A percentile compares a stretch with the other conserved stretches of the same genome.
Conservation (phyloP, 805 yeast genomes). For the Candida arabinofermentans region DNA sequence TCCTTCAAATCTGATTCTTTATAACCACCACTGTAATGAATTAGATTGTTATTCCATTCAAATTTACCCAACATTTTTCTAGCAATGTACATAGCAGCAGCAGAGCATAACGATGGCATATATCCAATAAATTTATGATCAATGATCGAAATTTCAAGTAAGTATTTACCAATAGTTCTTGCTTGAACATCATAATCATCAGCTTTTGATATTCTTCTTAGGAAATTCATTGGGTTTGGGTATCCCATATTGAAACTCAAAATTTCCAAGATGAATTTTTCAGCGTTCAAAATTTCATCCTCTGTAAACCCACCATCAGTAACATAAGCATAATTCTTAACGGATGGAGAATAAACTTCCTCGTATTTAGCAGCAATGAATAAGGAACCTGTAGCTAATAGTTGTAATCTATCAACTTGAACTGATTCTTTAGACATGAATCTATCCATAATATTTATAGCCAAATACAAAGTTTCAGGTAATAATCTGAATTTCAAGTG, state of each 20-base stretch:
- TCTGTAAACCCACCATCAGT: slow-evolving; percentile 83
- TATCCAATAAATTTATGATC: slow-evolving; percentile 71
- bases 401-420: slow-evolving; percentile 74
- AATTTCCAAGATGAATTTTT: slow-evolving; percentile 68
- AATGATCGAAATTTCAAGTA: slow-evolving; percentile 72
- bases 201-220: slow-evolving; percentile 84
- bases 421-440: slow-evolving; percentile 73
- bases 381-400: slow-evolving; percentile 79
- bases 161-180: slow-evolving; percentile 80
- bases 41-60: slow-evolving; percentile 82
- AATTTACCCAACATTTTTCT: slow-evolving; percentile 61
- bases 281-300: slow-evolving; percentile 79
- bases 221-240: slow-evolving; percentile 87
- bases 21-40: slow-evolving; percentile 91
- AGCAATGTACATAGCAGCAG: slow-evolving; percentile 82
- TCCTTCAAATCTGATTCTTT: slow-evolving; percentile 67
- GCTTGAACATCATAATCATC: slow-evolving; percentile 84
- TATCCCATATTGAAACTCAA: slow-evolving; percentile 72
- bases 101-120: slow-evolving; percentile 77
- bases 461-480: slow-evolving; percentile 81
- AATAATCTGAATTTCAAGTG: slow-evolving; percentile 77
- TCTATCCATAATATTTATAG: slow-evolving; percentile 84
- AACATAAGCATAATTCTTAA: slow-evolving; percentile 79
- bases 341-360: slow-evolving; percentile 85
- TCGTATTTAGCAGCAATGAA: slow-evolving; percentile 92